These are phyloP conservation scores for Viola odorata DNA, from an alignment of 345 rosid genomes.

Conservation along the genomic window DNA sequence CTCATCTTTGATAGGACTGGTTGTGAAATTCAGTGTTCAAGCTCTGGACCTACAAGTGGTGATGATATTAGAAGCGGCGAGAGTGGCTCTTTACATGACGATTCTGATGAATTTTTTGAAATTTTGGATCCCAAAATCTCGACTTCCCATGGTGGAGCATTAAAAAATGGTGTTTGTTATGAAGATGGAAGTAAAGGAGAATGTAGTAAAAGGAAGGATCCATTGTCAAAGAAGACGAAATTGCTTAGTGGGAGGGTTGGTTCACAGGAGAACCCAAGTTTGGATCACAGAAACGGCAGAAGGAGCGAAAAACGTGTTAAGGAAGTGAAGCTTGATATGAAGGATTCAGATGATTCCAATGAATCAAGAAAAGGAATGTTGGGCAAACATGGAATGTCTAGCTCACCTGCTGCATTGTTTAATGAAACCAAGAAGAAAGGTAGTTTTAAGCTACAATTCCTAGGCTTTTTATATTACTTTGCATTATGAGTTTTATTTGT, in stretches of 20 bases:
- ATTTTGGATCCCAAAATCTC: not conserved
- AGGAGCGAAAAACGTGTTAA: slow-evolving; percentile 12
- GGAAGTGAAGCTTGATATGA: slow-evolving; percentile 18
- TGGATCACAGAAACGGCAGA: not conserved
- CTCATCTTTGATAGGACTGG: slow-evolving; percentile 12
- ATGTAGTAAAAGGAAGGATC: slow-evolving; percentile 8
- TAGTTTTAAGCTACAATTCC: not conserved
- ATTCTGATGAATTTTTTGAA: not conserved
- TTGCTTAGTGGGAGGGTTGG: not conserved
- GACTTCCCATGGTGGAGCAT: not conserved
- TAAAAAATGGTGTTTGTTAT: not conserved
- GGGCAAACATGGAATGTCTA: not conserved
- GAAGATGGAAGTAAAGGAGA: not conserved
- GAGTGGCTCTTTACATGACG: not conserved
- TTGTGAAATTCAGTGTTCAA: slow-evolving; percentile 3
- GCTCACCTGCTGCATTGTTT: not conserved
- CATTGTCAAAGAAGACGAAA: slow-evolving; percentile 14
- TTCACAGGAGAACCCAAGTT: not conserved
- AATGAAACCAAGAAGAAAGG: slow-evolving; percentile 16
- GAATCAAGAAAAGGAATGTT: slow-evolving; percentile 4
- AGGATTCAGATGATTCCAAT: not conserved
- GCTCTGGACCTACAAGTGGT: not conserved
- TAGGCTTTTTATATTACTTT: not conserved
- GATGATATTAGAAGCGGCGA: not conserved
- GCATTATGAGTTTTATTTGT: not conserved